These are phyloP conservation scores for Acidomyces sp. DNA, from an alignment of 495 filamentous ascomycete genomes.

Conservation along the genomic window DNA sequence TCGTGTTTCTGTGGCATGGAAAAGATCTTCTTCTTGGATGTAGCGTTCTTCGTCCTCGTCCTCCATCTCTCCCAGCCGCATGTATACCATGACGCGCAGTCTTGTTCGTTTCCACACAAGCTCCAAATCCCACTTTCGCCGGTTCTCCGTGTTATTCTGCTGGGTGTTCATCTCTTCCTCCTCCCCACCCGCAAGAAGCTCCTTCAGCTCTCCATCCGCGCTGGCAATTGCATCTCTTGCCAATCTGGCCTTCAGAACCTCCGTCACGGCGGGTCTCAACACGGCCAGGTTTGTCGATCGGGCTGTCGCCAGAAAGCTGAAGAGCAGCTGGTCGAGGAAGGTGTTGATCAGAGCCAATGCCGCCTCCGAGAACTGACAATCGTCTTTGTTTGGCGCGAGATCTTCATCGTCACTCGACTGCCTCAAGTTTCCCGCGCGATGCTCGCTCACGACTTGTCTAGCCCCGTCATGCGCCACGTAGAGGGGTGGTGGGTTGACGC, in stretches of 20 bases:
- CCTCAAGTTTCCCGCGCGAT: slow-evolving; percentile 49
- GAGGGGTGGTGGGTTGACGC: slow-evolving; percentile 64
- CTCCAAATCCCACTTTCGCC: slow-evolving; percentile 67
- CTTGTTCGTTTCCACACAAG: slow-evolving; percentile 83
- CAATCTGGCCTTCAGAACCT: slow-evolving; percentile 77
- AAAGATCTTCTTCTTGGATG: slow-evolving; percentile 56
- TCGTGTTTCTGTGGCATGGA: slow-evolving; percentile 37
- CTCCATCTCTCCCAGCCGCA: slow-evolving; percentile 89
- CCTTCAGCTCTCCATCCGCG: slow-evolving; percentile 81
- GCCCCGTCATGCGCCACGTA: slow-evolving; percentile 86
- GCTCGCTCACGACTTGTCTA: slow-evolving; percentile 79
- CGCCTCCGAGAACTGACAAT: slow-evolving; percentile 46
- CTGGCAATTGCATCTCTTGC: slow-evolving; percentile 75
- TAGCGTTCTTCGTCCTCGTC: slow-evolving; percentile 90
- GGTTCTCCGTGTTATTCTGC: slow-evolving; percentile 38
- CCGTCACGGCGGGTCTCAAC: slow-evolving; percentile 70
- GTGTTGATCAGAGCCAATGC: slow-evolving; percentile 75
- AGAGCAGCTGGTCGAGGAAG: slow-evolving; percentile 88
- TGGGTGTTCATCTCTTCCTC: slow-evolving; percentile 51
- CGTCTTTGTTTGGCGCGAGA: slow-evolving; percentile 39
- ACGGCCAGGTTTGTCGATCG: slow-evolving; percentile 67
- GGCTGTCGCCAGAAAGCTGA: slow-evolving; percentile 67
- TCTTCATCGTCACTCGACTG: slow-evolving; percentile 51
- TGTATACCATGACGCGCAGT: slow-evolving; percentile 95
- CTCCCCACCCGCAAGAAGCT: slow-evolving; percentile 65